Evolutionary conservation across 345 rosid genomes (phyloP), one percentile per base, ranked within the genome.

Genomic region (Dipteronia sinensis): DNA sequence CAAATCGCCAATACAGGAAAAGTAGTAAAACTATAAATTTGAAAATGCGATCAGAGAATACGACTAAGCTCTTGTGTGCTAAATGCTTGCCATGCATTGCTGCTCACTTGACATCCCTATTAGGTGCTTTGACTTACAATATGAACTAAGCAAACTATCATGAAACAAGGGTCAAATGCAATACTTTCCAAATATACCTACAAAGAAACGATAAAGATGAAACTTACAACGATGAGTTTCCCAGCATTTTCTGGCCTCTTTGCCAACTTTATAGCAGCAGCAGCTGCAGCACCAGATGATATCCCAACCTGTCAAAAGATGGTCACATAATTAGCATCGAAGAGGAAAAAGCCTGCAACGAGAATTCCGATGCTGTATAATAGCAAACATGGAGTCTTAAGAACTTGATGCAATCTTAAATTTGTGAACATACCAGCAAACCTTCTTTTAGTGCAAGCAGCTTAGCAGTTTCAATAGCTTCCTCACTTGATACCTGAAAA

Each of bases 211-310:
- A 27, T 40, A 40, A 47, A 25, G 53, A 49, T 69, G 34, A 7
- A 17, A 81, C 88, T 86, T 75, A 88, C 91, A 58, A 77, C 90
- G 31, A 90, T 81, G 65, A 88, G 90, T 76, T 90, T 89, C 71
- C 88, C 90, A 0, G 87, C 79, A 61, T 79, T 75, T 76, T 90
- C 91, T 0, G 92, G 90, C 79, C 83, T 85, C 83, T 82, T 86
- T 31, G 86, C 91, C 68, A 87, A 3, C 71, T 69, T 80, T 23
- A 87, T 85, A 29, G 91, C 95, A 20, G 90, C 90, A 0, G 84
- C 87, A 16, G 90, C 78, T 15, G 88, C 90, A 47, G 90, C 91
- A 59, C 93, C 91, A 9, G 91, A 84, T 34, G 95, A 88, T 73
- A 91, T 86, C 70, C 90, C 91, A 2, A 85, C 87, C 93, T 88